These are phyloP conservation scores for Thalassiosira profunda DNA, from an alignment of 108 stramenopile genomes.

Conservation along the genomic window DNA sequence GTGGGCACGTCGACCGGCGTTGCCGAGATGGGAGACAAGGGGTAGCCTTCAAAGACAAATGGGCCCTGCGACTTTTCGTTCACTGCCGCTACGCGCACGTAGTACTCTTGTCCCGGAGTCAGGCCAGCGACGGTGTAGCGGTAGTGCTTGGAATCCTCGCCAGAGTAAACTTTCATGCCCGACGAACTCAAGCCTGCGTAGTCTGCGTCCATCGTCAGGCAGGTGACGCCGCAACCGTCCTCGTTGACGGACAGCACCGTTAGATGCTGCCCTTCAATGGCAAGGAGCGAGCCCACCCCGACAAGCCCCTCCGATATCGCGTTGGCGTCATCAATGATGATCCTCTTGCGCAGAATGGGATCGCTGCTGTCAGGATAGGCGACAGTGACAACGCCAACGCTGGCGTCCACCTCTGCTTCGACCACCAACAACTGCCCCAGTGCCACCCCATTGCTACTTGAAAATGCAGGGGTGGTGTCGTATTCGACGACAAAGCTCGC, in stretches of 20 bases:
- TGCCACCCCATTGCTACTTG: constrained; percentile 34
- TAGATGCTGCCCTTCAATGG: constrained; percentile 24
- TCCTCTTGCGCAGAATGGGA: constrained; percentile 26
- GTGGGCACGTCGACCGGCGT: constrained; percentile 39
- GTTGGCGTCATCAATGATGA: constrained; percentile 24
- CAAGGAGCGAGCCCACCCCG: constrained; percentile 19
- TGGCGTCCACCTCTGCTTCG: constrained; percentile 31
- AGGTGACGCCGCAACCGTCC: constrained; percentile 31
- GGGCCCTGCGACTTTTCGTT: constrained; percentile 43
- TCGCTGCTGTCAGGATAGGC: constrained; percentile 33
- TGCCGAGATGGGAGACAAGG: constrained; percentile 31
- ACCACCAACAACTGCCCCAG: constrained; percentile 26
- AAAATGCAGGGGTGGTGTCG: constrained; percentile 50
- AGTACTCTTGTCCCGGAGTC: constrained; percentile 52
- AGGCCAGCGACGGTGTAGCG: constrained; percentile 33
- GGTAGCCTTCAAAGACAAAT: constrained; percentile 47
- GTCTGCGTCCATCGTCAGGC: constrained; percentile 35
- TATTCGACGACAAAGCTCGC: constrained; percentile 47
- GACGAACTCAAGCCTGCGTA: constrained; percentile 19
- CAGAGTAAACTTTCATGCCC: constrained; percentile 38
- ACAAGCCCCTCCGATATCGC: constrained; percentile 25
- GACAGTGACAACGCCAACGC: constrained; percentile 33
- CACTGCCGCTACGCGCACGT: constrained; percentile 55
- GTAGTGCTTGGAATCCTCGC: constrained; percentile 12
- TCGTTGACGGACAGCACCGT: constrained; percentile 34